These are phyloP conservation scores for Schizothecium vesticola DNA, from an alignment of 495 filamentous ascomycete genomes.

Conservation along the genomic window DNA sequence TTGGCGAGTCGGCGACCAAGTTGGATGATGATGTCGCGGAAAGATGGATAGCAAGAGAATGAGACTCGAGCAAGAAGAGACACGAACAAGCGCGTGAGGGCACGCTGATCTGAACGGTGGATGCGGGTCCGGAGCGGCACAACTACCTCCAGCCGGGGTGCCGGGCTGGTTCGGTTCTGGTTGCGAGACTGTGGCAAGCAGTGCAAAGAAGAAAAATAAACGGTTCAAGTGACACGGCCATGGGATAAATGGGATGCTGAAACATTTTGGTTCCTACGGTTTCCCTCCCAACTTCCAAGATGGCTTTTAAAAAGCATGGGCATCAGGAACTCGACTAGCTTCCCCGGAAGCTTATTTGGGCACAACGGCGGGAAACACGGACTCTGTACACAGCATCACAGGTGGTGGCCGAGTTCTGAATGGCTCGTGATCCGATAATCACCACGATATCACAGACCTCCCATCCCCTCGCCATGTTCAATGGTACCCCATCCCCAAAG, in stretches of 20 bases:
- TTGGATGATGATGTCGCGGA: not conserved
- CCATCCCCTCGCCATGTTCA: not conserved
- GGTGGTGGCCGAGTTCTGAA: too few species aligned
- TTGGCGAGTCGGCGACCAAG: not conserved
- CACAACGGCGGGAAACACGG: too few species aligned
- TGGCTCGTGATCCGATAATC: not conserved
- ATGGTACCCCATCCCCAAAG: slow-evolving; percentile 5
- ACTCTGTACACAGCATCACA: not conserved
- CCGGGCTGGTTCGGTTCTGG: not conserved
- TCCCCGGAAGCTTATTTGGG: not conserved
- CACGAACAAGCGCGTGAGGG: not conserved
- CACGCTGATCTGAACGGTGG: not conserved
- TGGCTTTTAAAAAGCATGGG: too few species aligned
- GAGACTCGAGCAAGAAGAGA: not conserved
- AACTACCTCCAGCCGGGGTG: not conserved
- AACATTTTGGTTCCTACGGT: slow-evolving; percentile 1
- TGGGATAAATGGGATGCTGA: slow-evolving; percentile 10
- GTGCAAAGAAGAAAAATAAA: slow-evolving; percentile 6
- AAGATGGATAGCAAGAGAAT: not conserved
- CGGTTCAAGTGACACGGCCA: not conserved
- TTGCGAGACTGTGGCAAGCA: not conserved
- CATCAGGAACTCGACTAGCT: not conserved
- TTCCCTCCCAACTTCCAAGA: too few species aligned
- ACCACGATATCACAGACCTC: not conserved
- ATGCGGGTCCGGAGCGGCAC: not conserved